Base-by-base conservation (phyloP, 306 rosid genomes). In the Casuarina cunninghamiana region DNA sequence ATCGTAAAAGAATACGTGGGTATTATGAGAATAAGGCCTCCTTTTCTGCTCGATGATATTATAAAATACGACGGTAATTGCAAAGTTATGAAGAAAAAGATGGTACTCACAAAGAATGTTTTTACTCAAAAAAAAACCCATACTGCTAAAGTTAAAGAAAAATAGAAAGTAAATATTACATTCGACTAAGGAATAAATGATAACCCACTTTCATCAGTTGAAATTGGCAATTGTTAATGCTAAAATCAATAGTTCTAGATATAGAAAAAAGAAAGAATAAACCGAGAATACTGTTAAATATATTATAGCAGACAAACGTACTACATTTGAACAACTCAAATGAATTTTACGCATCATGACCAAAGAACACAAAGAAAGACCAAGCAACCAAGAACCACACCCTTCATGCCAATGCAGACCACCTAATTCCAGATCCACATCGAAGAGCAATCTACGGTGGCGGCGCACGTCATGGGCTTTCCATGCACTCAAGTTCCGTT, bases 331-430 rank as follows among this genome's bases (percentile, higher is more conserved):
- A 11, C 44, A 37, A 32, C 43, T 32, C 16, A 62, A 32, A 32
- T 10, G 10, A 62, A 62, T 9, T 3, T 42, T 62, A 62, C 42
- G n/a, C 26, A n/a, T 53, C 26, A 53, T 5, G 6, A 15, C 60
- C 60, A 53, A 3, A 53, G 53, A 41, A 45, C 41, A 35, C 43
- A 32, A 21, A n/a, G 39, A 41, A 0, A 19, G 42, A 0, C 49
- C 39, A 37, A 17, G 10, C 53, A 37, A 58, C 21, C 8, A 58
- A 19, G n/a, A 72, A 58, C 61, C 82, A 0, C 69, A 95, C 99
- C 99, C 99, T 73, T 83, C 75, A 78, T 83, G 80, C 69, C 90
- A 65, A 55, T 96, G 93, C 10, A 73, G 80, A 10, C 99, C 99
- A 55, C 97, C 99, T 68, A 95, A 82, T 74, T 80, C 71, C 39